Conservation (phyloP, 129 eudicot genomes). For the Escallonia rubra region DNA sequence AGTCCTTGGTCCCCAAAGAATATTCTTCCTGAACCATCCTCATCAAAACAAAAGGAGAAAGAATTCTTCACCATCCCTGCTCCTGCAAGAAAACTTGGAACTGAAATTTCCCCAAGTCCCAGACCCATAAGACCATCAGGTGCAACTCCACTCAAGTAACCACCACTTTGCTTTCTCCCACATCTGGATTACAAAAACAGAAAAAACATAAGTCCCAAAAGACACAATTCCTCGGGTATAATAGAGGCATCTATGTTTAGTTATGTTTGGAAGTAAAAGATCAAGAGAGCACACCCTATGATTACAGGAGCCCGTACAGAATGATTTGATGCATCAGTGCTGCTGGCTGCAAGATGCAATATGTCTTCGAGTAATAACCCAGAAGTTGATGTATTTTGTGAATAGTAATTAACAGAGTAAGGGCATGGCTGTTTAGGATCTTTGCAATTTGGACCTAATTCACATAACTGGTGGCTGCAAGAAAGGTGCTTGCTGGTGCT, state of each 20-base stretch:
- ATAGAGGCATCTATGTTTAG: constrained; percentile 1
- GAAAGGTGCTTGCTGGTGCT: constrained; percentile 71
- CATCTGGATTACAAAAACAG: constrained; percentile 46
- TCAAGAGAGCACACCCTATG: constrained; percentile 50
- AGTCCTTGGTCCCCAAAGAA: constrained; percentile 89
- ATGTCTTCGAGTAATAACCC: constrained; percentile 92
- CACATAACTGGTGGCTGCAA: constrained; percentile 80
- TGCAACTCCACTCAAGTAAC: constrained; percentile 86
- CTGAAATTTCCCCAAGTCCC: constrained; percentile 77
- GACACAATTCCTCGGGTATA: not conserved
- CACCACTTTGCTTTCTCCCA: constrained; percentile 94
- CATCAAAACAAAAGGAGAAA: constrained; percentile 84
- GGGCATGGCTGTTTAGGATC: constrained; percentile 68
- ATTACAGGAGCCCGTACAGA: constrained; percentile 68
- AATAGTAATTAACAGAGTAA: constrained; percentile 52
- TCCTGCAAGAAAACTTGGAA: constrained; percentile 83
- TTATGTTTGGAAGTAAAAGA: constrained; percentile 7
- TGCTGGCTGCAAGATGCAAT: constrained; percentile 69
- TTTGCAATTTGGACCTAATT: constrained; percentile 53
- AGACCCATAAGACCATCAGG: constrained; percentile 97
- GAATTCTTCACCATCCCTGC: constrained; percentile 60
- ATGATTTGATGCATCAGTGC: constrained; percentile 43
- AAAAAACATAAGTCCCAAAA: constrained; percentile 6
- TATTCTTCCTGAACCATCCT: constrained; percentile 79
- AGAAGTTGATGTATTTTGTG: constrained; percentile 77